Percentiles rank a stretch among this genome's conserved stretches.
phyloP scores from a whole-genome alignment of 305 asterid genomes.

The Rubia tinctorum region DNA sequence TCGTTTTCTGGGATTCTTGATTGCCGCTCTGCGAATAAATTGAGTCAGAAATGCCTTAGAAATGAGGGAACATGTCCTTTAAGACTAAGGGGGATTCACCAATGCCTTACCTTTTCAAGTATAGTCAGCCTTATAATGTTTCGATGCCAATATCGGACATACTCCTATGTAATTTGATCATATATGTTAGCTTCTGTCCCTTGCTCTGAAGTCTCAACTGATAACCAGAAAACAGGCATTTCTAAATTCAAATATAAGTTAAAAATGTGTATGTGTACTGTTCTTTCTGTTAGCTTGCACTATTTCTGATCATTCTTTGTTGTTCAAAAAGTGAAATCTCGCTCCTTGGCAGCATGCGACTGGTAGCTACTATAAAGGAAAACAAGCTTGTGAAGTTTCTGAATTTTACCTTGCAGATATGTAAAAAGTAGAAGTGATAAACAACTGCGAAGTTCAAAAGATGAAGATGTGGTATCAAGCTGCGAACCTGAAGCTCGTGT shows the following conservation, averaged over 20 bases:
- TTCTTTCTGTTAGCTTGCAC: not conserved
- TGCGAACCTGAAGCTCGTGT: slow-evolving; percentile 33
- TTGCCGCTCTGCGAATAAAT: not conserved
- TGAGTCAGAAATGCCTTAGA: not conserved
- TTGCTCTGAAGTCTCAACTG: not conserved
- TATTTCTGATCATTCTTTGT: not conserved
- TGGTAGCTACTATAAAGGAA: not conserved
- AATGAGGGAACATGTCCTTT: not conserved
- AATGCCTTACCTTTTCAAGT: not conserved
- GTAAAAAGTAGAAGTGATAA: slow-evolving; percentile 86
- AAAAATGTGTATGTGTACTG: too few relatives aligned
- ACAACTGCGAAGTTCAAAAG: slow-evolving; percentile 44
- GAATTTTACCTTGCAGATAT: slow-evolving; percentile 43
- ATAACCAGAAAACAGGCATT: not conserved
- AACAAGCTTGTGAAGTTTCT: not conserved
- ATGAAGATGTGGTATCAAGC: slow-evolving; percentile 19
- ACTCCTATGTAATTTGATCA: not conserved
- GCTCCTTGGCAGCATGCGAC: not conserved
- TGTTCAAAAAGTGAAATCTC: not conserved
- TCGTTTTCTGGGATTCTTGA: not conserved
- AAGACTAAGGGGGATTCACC: not conserved
- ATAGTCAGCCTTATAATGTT: not conserved
- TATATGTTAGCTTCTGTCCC: not conserved
- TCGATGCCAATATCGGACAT: not conserved
- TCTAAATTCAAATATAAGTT: not conserved